Evolutionary conservation across 495 filamentous ascomycete genomes (phyloP), one percentile per base, ranked within the genome.

Genomic region (Cercophora scortea): DNA sequence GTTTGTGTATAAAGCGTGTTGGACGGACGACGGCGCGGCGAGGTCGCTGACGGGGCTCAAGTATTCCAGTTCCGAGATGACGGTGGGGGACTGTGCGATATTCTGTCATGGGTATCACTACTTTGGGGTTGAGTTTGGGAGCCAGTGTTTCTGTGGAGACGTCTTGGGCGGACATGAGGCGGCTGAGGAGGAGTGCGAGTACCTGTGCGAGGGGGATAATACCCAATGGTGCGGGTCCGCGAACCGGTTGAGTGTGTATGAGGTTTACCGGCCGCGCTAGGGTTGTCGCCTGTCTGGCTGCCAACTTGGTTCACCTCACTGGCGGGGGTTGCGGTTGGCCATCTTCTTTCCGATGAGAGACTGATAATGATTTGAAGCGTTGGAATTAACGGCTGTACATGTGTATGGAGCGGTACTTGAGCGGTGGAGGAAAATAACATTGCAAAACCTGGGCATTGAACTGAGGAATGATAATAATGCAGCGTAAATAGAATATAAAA

Each of bases 121-220:
- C 18, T 39, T 47, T 15, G 51, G 51, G 5, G 10, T 49, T n/a
- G 45, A 48, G 51, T 48, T 13, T 17, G 35, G 39, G 44, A 49
- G 12, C 19, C 34, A 53, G 36, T 53, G 45, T 19, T 53, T 39
- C 3, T 53, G 51, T 13, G 51, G 51, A 1, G 16, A 47, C 13
- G 34, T 0, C 1, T 8, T 42, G 12, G n/a, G 32, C 15, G 13
- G 13, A 8, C 19, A 44, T 1, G 43, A 1, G n/a, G 51, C 44
- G 15, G 25, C 19, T n/a, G 16, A 36, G 15, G 17, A 32, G 35
- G 44, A 53, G 34, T 53, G 51, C 0, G 32, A 39, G 1, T 16
- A 49, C 32, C 11, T 49, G 3, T 53, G 51, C 35, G 19, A 25
- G 0, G 51, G 51, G 0, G 25, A 42, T 39, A 19, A 7, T 1